Base-by-base conservation (phyloP, 139 green algal genomes). In the Micractinium sp. region DNA sequence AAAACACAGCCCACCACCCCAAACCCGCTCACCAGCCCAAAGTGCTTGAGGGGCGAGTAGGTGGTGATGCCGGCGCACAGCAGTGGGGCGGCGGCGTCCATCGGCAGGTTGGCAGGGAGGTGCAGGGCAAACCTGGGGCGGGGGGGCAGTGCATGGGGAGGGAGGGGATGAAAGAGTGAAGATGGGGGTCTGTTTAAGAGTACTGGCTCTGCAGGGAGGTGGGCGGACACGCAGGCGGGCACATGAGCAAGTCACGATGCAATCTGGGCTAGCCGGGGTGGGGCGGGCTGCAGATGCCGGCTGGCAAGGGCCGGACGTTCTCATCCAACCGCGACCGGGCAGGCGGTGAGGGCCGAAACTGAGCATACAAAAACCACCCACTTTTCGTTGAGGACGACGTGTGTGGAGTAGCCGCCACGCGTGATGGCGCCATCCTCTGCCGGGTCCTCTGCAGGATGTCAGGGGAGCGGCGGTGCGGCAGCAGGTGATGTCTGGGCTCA, bases 61-160 rank as follows among this genome's bases (percentile, higher is more conserved):
- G 93, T 92, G 39, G 95, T 97, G 91, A 97, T 96, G 66, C 95
- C 96, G 0, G 96, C 82, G 61, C 96, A 98, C 88, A 98, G 93
- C 89, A 98, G 94, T 13, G 96, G 96, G 14, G 96, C 96, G 12
- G 90, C 87, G 7, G 73, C 89, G 1, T 90, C 93, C 79, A 97
- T 88, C 23, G 85, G 67, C 56, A 98, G 85, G 87, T 90, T 96
- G 41, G 94, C 89, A 15, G 96, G 94, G 5, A 98, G 83, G 3
- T 87, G 74, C 33, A 97, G 90, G 29, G 88, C 88, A 87, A 90
- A 94, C 56, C 90, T 92, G 89, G 18, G 1, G 3, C 36, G 38
- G 13, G 23, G 23, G 36, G n/a, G n/a, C n/a, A n/a, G n/a, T n/a
- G n/a, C n/a, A n/a, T n/a, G n/a, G n/a, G 16, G 75, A 36, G 35